phyloP scores from a whole-genome alignment of 2,329 filamentous ascomycete species.

The Metarhizium rileyi region DNA sequence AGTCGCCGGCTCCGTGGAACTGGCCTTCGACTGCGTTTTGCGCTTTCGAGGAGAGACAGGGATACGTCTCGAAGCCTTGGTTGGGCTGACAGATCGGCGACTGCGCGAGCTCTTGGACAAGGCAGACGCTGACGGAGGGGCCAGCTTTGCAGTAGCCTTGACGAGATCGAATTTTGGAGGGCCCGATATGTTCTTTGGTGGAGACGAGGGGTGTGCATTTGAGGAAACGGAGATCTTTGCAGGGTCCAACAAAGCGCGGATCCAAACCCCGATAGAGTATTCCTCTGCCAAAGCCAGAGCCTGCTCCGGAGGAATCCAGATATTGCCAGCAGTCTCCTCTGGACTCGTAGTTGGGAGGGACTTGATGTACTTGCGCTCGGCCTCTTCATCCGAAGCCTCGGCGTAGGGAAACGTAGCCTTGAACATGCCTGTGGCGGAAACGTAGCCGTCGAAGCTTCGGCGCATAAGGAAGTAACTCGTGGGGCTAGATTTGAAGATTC shows the following conservation, averaged over 20 bases:
- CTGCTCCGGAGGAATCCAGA: conserved; percentile 83
- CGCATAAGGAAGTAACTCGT: conserved; percentile 97
- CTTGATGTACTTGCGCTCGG: conserved; percentile 78
- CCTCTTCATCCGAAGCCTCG: conserved; percentile 59
- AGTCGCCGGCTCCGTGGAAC: conserved; percentile 22
- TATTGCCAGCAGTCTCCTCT: conserved; percentile 91
- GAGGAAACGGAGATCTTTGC: conserved; percentile 57
- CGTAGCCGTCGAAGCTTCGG: conserved; percentile 73
- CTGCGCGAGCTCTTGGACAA: conserved; percentile 36
- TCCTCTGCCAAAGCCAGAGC: conserved; percentile 78
- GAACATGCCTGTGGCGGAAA: conserved; percentile 87
- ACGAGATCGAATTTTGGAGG: conserved; percentile 69
- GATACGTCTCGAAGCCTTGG: conserved; percentile 37
- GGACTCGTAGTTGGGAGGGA: conserved; percentile 67
- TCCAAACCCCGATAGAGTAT: conserved; percentile 80
- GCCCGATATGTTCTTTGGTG: conserved; percentile 66
- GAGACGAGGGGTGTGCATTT: conserved; percentile 51
- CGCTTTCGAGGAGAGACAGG: conserved; percentile 47
- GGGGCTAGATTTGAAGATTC: conserved; percentile 83
- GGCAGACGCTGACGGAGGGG: conserved; percentile 39
- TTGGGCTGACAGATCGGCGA: conserved; percentile 48
- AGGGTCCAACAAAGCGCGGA: conserved; percentile 85
- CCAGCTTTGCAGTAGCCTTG: conserved; percentile 31
- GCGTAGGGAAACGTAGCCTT: conserved; percentile 81
- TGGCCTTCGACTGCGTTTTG: conserved; percentile 32